A percentile compares a stretch with the other conserved stretches of the same genome.
phyloP scores from a whole-genome alignment of 176 grass and related monocot species.

The Zizania latifolia region DNA sequence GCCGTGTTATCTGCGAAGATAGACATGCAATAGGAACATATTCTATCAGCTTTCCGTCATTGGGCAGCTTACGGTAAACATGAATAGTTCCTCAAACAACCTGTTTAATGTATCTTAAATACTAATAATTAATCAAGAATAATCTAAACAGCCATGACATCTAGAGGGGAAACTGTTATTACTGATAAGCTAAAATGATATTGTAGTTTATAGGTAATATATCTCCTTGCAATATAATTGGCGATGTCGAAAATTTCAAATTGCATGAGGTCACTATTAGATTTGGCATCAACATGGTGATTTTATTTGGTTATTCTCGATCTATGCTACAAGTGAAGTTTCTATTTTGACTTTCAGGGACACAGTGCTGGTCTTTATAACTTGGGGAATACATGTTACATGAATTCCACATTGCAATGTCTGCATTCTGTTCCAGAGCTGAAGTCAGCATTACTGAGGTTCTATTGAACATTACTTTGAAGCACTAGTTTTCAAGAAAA shows the following conservation, averaged over 20 bases:
- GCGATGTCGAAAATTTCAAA: slow-evolving; percentile 4
- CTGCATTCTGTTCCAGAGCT: slow-evolving; percentile 96
- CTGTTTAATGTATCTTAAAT: background rate
- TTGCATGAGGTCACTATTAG: background rate
- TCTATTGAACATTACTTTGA: background rate
- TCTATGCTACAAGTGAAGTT: slow-evolving; percentile 14
- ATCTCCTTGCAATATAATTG: background rate
- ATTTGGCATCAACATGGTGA: background rate
- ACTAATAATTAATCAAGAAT: background rate
- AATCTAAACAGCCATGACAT: background rate
- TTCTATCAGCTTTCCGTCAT: too few species aligned
- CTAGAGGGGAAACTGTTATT: background rate
- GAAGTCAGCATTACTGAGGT: slow-evolving; percentile 93
- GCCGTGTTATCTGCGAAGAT: too few species aligned
- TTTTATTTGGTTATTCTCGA: background rate
- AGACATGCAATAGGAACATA: too few species aligned
- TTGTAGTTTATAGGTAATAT: background rate
- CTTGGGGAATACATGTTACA: slow-evolving; percentile 97
- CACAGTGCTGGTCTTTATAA: slow-evolving; percentile 97
- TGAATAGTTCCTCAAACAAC: background rate
- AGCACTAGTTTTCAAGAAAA: slow-evolving; percentile 6
- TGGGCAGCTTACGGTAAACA: too few species aligned
- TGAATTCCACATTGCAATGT: slow-evolving; percentile 99
- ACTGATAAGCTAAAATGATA: background rate
- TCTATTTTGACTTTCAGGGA: slow-evolving; percentile 47